Percentiles rank a stretch among this genome's conserved stretches.
These are phyloP conservation scores for Nicotiana obtusifolia DNA, from an alignment of 257 asterid genomes.

Conservation along the genomic window DNA sequence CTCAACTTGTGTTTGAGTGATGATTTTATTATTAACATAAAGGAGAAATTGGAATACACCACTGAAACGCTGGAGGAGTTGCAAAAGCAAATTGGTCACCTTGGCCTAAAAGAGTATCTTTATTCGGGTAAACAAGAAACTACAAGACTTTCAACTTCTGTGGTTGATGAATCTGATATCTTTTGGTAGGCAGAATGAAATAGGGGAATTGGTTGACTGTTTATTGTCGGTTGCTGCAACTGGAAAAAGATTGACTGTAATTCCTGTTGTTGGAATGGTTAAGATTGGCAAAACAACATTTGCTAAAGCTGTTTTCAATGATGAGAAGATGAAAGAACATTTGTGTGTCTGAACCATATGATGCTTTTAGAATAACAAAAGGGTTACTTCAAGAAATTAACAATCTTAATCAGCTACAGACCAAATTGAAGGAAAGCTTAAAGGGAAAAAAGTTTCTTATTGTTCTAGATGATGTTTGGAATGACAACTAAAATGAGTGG, in stretches of 20 bases:
- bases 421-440: conserved; percentile 33
- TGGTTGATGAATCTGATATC: background rate
- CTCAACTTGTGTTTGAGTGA: background rate
- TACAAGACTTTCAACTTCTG: conserved; percentile 16
- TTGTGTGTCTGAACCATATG: conserved; percentile 45
- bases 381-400: conserved; percentile 18
- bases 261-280: conserved; percentile 21
- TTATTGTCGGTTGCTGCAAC: background rate
- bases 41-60: background rate
- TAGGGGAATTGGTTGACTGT: background rate
- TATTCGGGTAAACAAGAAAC: background rate
- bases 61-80: background rate
- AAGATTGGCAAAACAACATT: conserved; percentile 64
- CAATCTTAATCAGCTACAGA: conserved; percentile 44
- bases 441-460: conserved; percentile 43
- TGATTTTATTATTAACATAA: background rate
- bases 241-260: background rate
- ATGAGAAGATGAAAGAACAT: conserved; percentile 20
- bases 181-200: conserved; percentile 11
- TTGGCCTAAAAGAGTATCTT: background rate
- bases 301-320: conserved; percentile 46
- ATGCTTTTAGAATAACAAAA: conserved; percentile 37
- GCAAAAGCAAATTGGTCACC: background rate
- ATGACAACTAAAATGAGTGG: conserved; percentile 34
- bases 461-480: conserved; percentile 60